These are phyloP conservation scores for Polygonum maritimum DNA, from an alignment of 148 eudicot genomes.

Conservation along the genomic window DNA sequence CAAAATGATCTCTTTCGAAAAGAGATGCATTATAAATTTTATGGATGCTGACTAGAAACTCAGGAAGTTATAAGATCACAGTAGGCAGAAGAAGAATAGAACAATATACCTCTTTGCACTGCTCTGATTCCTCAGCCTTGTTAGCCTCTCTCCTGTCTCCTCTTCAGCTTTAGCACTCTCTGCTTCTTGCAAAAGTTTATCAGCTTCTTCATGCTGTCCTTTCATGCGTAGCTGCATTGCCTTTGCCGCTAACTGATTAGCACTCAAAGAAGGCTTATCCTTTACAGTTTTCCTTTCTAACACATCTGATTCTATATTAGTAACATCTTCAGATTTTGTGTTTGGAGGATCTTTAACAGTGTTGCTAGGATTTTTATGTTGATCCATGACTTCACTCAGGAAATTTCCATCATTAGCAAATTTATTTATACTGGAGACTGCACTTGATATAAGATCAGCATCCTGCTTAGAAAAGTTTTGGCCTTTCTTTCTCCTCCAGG, in stretches of 20 bases:
- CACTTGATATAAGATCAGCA: conserved; percentile 48
- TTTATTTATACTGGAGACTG: conserved; percentile 68
- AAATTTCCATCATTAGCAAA: conserved; percentile 80
- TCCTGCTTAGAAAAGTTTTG: conserved; percentile 42
- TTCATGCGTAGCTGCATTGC: conserved; percentile 84
- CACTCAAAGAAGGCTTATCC: conserved; percentile 53
- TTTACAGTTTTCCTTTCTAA: conserved; percentile 18
- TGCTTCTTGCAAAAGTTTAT: conserved; percentile 66
- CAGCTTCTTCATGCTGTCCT: conserved; percentile 91
- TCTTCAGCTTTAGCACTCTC: conserved; percentile 35
- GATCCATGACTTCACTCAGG: conserved; percentile 30
- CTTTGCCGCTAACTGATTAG: conserved; percentile 91
- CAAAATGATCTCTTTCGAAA: background rate
- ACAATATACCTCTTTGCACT: conserved; percentile 53
- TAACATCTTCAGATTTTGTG: conserved; percentile 21
- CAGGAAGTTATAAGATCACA: background rate
- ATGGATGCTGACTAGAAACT: background rate
- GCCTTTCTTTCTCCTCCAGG: conserved; percentile 68
- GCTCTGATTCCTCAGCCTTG: conserved; percentile 37
- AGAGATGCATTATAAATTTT: background rate
- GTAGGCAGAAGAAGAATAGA: background rate
- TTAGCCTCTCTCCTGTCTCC: conserved; percentile 28
- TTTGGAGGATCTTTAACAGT: conserved; percentile 19
- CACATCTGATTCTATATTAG: conserved; percentile 20
- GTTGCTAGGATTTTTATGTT: conserved; percentile 25